Conservation (phyloP, 345 rosid genomes). For the Cardamine resedifolia region DNA sequence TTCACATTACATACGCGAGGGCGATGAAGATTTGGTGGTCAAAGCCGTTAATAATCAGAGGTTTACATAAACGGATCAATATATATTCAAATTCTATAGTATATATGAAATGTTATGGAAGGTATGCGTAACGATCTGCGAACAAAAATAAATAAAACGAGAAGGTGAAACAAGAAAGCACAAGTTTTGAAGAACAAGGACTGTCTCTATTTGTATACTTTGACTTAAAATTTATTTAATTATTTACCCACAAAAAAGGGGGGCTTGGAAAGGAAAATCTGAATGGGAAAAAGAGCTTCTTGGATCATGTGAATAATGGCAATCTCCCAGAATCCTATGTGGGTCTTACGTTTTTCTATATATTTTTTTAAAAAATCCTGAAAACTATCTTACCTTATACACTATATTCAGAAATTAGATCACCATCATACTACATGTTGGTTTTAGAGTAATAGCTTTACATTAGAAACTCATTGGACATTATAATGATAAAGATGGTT, state of each 20-base stretch:
- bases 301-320: slow-evolving; percentile 37
- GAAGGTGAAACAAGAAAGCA: slow-evolving; percentile 29
- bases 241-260: slow-evolving; percentile 9
- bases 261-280: slow-evolving; percentile 32
- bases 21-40: background rate
- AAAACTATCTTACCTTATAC: background rate
- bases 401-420: background rate
- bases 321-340: slow-evolving; percentile 33
- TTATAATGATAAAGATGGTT: background rate
- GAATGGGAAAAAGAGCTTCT: slow-evolving; percentile 34
- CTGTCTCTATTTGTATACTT: slow-evolving; percentile 15
- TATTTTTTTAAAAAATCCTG: background rate
- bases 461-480: slow-evolving; percentile 8
- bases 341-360: background rate
- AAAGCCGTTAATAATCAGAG: slow-evolving; percentile 8
- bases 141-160: background rate
- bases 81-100: background rate
- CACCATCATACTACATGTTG: background rate
- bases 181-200: slow-evolving; percentile 25
- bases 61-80: background rate
- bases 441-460: background rate
- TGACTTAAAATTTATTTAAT: slow-evolving; percentile 14
- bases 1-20: slow-evolving; percentile 4
- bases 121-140: slow-evolving; percentile 11
- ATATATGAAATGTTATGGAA: slow-evolving; percentile 5